Base-by-base conservation (phyloP, 148 eudicot species). In the Dianthus caryophyllus region DNA sequence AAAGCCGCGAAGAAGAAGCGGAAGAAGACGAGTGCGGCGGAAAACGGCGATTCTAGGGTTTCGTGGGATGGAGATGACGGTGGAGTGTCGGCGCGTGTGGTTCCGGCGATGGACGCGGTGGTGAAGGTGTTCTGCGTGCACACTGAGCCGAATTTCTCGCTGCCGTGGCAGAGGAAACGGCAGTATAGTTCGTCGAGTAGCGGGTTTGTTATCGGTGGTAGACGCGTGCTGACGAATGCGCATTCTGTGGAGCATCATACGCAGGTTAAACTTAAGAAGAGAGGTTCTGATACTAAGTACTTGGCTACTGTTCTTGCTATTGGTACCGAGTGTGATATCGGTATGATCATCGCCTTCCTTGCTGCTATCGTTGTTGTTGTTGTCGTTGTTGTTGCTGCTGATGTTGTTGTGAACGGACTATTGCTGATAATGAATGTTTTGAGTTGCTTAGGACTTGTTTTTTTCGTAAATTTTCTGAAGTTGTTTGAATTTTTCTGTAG, bases 41-140 rank as follows among this genome's bases (percentile, higher is more conserved):
- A 63, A 6, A 25, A 44, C 14, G 21, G 31, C 4, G 30, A 16
- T 7, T 10, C 1, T 25, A 31, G 9, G 11, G 9, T n/a, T 22
- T 13, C 11, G 4, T 10, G 5, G 2, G 27, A 61, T 5, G 46
- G 52, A 29, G 66, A 62, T 30, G 75, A 20, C 0, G 43, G 43
- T 5, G 76, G n/a, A 0, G 70, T 65, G 4, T 49, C 64, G 72
- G 82, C 76, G 4, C 71, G 73, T 68, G 90, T 75, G 48, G 73
- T 66, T 27, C 84, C 91, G 6, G 74, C 84, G 12, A 91, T 91
- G 97, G 95, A 88, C 59, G 84, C 97, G 0, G 97, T 91, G 38
- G 95, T 91, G 72, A 91, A 91, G 83, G 97, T 90, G 24, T 91
- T 91, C 22, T 91, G 97, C 16, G 84, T 84, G 0, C 97, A 91